Base-by-base conservation (phyloP, 139 green algal species). In the Prasinococcaceae sp. region DNA sequence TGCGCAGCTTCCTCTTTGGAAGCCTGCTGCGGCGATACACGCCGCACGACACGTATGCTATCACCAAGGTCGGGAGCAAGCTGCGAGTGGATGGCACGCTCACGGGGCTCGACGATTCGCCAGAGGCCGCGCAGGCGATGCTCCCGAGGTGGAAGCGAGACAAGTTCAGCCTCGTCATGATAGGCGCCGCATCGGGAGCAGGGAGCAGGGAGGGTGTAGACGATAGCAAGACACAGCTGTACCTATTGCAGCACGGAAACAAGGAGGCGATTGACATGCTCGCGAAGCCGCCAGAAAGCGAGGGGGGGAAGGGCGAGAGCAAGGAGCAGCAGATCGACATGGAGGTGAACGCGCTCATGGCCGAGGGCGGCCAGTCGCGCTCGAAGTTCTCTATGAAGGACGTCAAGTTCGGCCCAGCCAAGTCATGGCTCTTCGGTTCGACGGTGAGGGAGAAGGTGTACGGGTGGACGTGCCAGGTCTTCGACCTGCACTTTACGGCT, bases 31-130 rank as follows among this genome's bases (percentile, higher is more conserved):
- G 20, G 5, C n/a, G n/a, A 27, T 55, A 44, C 20, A 27, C 47
- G 30, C 47, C 47, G 14, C 16, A 41, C 29, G 47, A 55, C 20
- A 30, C 17, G 14, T 55, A 55, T n/a, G 8, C 17, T 5, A 42
- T 55, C 14, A 22, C 5, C 9, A 55, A 55, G 30, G 12, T 30
- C 12, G 47, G 47, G 10, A 55, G 26, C 12, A 29, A 14, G 8
- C 19, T 55, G 29, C 29, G 47, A 4, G 47, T 55, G n/a, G 47
- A 55, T n/a, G 28, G 47, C n/a, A 55, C 27, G 14, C 30, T 55
- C 9, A 23, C 6, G 29, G 47, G 47, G 29, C 14, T 55, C 14
- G 23, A 55, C 30, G 47, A 55, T 4, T 10, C 6, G 33, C 12
- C 14, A 14, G 33, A 12, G 33, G 33, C 12, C 33, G 33, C 12